Base-by-base conservation (phyloP, 345 rosid species). In the Populus davidiana region DNA sequence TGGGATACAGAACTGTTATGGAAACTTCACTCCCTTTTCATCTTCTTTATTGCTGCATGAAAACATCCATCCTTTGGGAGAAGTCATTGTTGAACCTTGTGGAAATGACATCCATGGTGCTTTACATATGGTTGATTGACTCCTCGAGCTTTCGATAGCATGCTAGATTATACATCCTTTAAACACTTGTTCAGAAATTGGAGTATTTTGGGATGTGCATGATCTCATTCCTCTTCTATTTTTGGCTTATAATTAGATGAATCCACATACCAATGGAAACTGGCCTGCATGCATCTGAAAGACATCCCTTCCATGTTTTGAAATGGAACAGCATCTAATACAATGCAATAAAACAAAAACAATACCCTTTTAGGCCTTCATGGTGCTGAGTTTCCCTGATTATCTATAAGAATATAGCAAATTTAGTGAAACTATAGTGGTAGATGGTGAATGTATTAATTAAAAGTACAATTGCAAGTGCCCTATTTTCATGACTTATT, bases 401-500 rank as follows among this genome's bases (percentile, higher is more conserved):
- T 77, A 20, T 49, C 18, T 36, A 27, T 10, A 38, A 12, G 16
- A 81, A 66, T 27, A 68, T 33, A 66, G 66, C 54, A 35, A 29
- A 29, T 38, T 72, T 41, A 68, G 20, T 13, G 10, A 39, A 39
- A 39, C 10, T 39, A 39, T 39, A 39, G 43, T 50, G 20, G 21
- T 2, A 18, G 16, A 43, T 59, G 47, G 68, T 52, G 44, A 73
- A 10, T 49, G 73, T 67, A 29, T 49, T 41, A 11, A 33, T 63
- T 50, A 31, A 29, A n/a, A 61, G 12, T 6, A 12, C 72, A 21
- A 11, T 14, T 66, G 35, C 33, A 50, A 69, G 27, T 33, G 23
- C 33, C 76, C 75, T 66, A 72, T 83, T 79, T 74, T 74, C 33
- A 17, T 17, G 20, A 43, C 23, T 35, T 38, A 2, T 38, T 35